phyloP scores from a whole-genome alignment of 306 rosid species.

The Prunus dulcis region DNA sequence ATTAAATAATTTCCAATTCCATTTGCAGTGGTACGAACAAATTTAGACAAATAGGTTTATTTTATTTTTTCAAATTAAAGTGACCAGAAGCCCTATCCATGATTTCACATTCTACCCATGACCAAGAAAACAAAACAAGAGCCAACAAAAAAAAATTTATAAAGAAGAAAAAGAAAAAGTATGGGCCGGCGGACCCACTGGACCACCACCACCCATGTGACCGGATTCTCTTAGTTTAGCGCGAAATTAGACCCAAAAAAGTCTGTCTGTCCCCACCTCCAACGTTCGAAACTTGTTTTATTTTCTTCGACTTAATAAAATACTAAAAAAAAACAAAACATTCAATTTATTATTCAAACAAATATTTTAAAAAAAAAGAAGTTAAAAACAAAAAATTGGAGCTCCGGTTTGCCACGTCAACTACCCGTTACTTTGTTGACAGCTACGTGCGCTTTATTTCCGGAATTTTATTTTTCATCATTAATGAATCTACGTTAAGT shows the following conservation, averaged over 20 bases:
- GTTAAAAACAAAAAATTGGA: background rate
- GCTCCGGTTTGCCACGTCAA: slow-evolving; percentile 23
- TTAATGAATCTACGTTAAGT: background rate
- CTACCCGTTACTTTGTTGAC: slow-evolving; percentile 21
- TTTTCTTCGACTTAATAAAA: background rate
- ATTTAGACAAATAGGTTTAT: background rate
- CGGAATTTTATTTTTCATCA: slow-evolving; percentile 1
- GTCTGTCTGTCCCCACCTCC: slow-evolving; percentile 25
- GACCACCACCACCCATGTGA: slow-evolving; percentile 3
- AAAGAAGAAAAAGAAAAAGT: background rate
- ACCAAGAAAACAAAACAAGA: background rate
- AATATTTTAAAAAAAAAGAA: background rate
- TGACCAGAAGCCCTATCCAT: background rate
- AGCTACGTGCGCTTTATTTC: slow-evolving; percentile 18
- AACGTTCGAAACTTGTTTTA: slow-evolving; percentile 25
- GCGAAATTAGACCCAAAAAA: background rate
- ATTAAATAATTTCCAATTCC: background rate
- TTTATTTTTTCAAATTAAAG: slow-evolving; percentile 11
- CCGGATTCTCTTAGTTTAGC: background rate
- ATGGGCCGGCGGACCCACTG: slow-evolving; percentile 10
- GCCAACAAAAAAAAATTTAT: background rate
- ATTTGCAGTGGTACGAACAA: background rate
- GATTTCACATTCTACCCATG: background rate
- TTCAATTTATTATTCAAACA: too few relatives aligned
- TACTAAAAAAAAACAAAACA: background rate